Conservation (phyloP, 345 rosid genomes). For the Eucalyptus virginea region DNA sequence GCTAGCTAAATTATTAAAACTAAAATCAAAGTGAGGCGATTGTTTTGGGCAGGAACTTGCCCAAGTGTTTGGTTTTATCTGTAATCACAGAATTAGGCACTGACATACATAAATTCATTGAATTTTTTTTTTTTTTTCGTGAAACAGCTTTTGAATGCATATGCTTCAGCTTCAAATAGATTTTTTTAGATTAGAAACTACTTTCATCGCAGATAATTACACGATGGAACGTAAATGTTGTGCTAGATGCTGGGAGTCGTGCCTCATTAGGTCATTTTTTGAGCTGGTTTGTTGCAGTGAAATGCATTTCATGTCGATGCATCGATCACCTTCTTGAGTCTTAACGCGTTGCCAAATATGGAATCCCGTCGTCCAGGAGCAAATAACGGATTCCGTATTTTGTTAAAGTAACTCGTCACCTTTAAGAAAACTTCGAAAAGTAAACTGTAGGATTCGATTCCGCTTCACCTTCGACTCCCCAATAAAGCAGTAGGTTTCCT, state of each 20-base stretch:
- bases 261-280: neutral
- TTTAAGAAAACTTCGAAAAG: no score
- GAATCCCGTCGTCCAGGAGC: neutral
- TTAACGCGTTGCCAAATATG: neutral
- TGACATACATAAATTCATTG: neutral
- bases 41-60: neutral
- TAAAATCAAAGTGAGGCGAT: neutral
- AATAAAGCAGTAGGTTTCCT: neutral
- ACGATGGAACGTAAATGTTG: neutral
- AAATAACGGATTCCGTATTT: neutral
- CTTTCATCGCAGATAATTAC: neutral
- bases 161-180: neutral
- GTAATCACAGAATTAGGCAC: neutral
- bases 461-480: neutral
- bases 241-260: neutral
- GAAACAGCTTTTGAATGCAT: neutral
- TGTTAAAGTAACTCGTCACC: neutral
- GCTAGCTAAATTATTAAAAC: slow-evolving; percentile 1
- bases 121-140: neutral
- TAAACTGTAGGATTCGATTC: neutral
- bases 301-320: neutral
- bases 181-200: neutral
- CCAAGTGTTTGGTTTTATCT: neutral
- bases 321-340: neutral
- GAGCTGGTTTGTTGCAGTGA: neutral